Percentiles rank a stretch among this genome's conserved stretches.
These are phyloP conservation scores for Nemania diffusa DNA, from an alignment of 2,329 filamentous ascomycete genomes.

Conservation along the genomic window DNA sequence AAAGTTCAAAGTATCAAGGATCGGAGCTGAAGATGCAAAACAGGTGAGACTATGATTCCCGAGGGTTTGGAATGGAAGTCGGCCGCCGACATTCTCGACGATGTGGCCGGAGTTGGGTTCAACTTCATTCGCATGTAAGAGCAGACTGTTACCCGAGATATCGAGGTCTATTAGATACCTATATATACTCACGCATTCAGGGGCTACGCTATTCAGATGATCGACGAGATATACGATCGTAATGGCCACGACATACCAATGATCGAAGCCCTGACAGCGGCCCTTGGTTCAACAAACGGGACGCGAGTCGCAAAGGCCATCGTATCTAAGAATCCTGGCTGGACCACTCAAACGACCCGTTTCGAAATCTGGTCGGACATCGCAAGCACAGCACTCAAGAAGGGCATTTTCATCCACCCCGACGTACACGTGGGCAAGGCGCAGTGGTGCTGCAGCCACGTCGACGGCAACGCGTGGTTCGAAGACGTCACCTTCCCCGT, in stretches of 20 bases:
- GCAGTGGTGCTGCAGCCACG: slow-evolving; percentile 58
- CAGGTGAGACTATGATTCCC: slow-evolving; percentile 64
- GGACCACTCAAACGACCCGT: slow-evolving; percentile 59
- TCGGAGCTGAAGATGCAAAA: not conserved
- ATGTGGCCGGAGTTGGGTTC: slow-evolving; percentile 61
- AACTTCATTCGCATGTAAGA: slow-evolving; percentile 63
- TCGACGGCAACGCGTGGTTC: slow-evolving; percentile 65
- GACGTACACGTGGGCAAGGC: slow-evolving; percentile 56
- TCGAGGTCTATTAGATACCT: not conserved
- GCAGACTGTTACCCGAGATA: not conserved
- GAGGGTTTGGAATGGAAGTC: slow-evolving; percentile 66
- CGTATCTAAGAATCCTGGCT: slow-evolving; percentile 60
- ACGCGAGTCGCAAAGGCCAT: slow-evolving; percentile 59
- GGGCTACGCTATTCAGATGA: slow-evolving; percentile 66
- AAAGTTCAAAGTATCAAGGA: not conserved
- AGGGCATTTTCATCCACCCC: slow-evolving; percentile 54
- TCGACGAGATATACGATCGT: slow-evolving; percentile 59
- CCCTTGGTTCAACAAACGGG: slow-evolving; percentile 60
- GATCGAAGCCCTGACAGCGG: slow-evolving; percentile 52
- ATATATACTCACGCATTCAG: slow-evolving; percentile 34
- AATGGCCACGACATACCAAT: slow-evolving; percentile 54
- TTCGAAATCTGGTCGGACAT: slow-evolving; percentile 55
- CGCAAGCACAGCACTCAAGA: slow-evolving; percentile 48
- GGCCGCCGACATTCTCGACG: slow-evolving; percentile 59
- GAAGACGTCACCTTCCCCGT: slow-evolving; percentile 65